phyloP scores from a whole-genome alignment of 1,284 basidiomycete genomes.

The Boletus smithii region DNA sequence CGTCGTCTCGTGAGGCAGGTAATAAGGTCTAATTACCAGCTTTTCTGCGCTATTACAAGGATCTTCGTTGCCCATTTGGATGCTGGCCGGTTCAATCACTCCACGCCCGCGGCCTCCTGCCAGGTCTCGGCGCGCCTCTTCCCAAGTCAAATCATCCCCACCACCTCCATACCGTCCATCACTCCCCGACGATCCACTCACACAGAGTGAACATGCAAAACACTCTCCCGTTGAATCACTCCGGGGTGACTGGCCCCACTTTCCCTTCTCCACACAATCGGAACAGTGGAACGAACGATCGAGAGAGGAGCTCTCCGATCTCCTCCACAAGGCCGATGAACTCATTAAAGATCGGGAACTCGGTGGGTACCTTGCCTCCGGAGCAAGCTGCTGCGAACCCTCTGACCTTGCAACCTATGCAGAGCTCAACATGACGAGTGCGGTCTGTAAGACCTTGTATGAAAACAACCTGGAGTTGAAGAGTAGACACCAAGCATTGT shows the following conservation, averaged over 20 bases:
- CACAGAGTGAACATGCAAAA: constrained; percentile 12
- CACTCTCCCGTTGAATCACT: constrained; percentile 7
- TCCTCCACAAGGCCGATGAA: constrained; percentile 65
- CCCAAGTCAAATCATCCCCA: constrained; percentile 42
- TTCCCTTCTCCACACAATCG: constrained; percentile 29
- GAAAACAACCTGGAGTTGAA: constrained; percentile 67
- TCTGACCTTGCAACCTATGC: constrained; percentile 16
- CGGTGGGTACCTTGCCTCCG: constrained; percentile 45
- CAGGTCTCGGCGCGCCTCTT: constrained; percentile 46
- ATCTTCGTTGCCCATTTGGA: constrained; percentile 26
- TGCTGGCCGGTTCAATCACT: constrained; percentile 47
- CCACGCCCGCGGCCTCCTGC: constrained; percentile 61
- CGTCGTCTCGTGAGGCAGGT: not conserved
- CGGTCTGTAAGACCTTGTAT: constrained; percentile 64
- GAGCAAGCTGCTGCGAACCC: constrained; percentile 8
- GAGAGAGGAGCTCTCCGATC: constrained; percentile 65
- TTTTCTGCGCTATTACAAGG: not conserved
- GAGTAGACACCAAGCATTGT: constrained; percentile 62
- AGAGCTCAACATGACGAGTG: constrained; percentile 70
- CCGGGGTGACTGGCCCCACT: constrained; percentile 9
- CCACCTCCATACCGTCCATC: constrained; percentile 52
- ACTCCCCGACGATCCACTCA: constrained; percentile 17
- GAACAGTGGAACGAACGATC: constrained; percentile 59
- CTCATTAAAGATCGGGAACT: constrained; percentile 74
- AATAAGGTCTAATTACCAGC: constrained; percentile 2